phyloP scores from a whole-genome alignment of 306 rosid genomes.

The Potentilla sterilis region DNA sequence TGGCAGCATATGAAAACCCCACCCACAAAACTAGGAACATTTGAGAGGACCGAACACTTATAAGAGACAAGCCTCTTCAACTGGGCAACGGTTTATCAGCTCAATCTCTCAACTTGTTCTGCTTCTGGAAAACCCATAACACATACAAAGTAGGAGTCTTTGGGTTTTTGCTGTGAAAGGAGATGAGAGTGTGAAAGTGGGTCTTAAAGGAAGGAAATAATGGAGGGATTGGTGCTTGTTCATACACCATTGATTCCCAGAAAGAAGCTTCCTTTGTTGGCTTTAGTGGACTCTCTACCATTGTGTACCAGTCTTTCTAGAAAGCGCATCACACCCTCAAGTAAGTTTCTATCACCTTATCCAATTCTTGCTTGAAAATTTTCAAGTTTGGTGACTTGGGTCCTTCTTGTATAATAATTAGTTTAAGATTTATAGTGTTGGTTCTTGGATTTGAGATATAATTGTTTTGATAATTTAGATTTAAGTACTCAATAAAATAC shows the following conservation, averaged over 20 bases:
- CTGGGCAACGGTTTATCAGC: slow-evolving; percentile 18
- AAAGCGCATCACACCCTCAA: slow-evolving; percentile 28
- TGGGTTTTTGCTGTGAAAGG: slow-evolving; percentile 21
- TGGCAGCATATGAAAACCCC: slow-evolving; percentile 34
- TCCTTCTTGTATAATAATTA: slow-evolving; percentile 8
- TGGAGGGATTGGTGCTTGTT: slow-evolving; percentile 66
- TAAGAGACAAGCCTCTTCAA: neutral
- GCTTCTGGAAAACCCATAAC: slow-evolving; percentile 20
- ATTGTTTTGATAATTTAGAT: neutral
- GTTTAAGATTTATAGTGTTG: neutral
- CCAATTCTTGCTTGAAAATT: neutral
- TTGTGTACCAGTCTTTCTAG: slow-evolving; percentile 34
- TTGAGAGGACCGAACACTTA: neutral
- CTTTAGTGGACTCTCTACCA: slow-evolving; percentile 53
- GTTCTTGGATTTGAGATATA: neutral
- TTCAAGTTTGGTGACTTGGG: neutral
- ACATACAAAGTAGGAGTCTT: neutral
- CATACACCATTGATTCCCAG: slow-evolving; percentile 54
- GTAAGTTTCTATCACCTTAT: slow-evolving; percentile 41
- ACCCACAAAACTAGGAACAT: neutral
- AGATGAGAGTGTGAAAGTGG: slow-evolving; percentile 45
- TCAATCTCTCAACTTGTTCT: neutral
- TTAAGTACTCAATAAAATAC: neutral
- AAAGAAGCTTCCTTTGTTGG: slow-evolving; percentile 63
- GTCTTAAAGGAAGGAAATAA: slow-evolving; percentile 17